These are phyloP conservation scores for Fusarium nygamai DNA, from an alignment of 2,329 filamentous ascomycete species.

Conservation along the genomic window DNA sequence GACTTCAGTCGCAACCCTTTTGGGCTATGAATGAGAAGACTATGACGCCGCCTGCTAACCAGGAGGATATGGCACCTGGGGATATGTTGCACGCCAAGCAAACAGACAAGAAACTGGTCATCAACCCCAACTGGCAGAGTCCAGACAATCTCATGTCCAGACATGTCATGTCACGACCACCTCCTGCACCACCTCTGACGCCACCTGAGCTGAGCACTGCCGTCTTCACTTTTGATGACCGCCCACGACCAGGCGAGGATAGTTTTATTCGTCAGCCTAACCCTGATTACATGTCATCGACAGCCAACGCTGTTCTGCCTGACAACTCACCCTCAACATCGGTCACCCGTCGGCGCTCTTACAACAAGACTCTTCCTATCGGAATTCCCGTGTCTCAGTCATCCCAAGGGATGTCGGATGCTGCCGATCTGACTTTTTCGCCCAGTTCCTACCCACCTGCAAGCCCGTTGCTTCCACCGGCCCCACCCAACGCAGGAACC, in stretches of 20 bases:
- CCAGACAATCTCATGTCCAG: constrained; percentile 42
- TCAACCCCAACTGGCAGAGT: constrained; percentile 42
- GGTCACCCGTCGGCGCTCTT: constrained; percentile 54
- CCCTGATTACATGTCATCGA: constrained; percentile 58
- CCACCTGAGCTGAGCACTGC: constrained; percentile 56
- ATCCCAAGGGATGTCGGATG: constrained; percentile 36
- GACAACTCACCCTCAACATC: constrained; percentile 45
- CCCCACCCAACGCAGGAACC: constrained; percentile 49
- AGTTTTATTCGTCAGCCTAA: constrained; percentile 60
- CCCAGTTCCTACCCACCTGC: constrained; percentile 62
- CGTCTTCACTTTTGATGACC: constrained; percentile 56
- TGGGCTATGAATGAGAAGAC: constrained; percentile 45
- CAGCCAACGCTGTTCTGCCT: constrained; percentile 42
- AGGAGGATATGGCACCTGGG: constrained; percentile 5
- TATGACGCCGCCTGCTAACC: constrained; percentile 5
- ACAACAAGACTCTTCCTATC: constrained; percentile 54
- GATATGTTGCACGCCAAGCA: constrained; percentile 18
- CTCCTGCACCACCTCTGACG: constrained; percentile 60
- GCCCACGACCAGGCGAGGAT: constrained; percentile 43
- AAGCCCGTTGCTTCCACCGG: constrained; percentile 58
- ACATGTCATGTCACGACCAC: constrained; percentile 51
- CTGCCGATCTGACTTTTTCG: constrained; percentile 50
- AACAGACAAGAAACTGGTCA: constrained; percentile 32
- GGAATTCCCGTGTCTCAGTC: constrained; percentile 44
- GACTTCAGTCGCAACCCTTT: constrained; percentile 28